A percentile compares a stretch with the other conserved stretches of the same genome.
These are phyloP conservation scores for Candida glaebosa DNA, from an alignment of 805 yeast genomes.

Conservation along the genomic window DNA sequence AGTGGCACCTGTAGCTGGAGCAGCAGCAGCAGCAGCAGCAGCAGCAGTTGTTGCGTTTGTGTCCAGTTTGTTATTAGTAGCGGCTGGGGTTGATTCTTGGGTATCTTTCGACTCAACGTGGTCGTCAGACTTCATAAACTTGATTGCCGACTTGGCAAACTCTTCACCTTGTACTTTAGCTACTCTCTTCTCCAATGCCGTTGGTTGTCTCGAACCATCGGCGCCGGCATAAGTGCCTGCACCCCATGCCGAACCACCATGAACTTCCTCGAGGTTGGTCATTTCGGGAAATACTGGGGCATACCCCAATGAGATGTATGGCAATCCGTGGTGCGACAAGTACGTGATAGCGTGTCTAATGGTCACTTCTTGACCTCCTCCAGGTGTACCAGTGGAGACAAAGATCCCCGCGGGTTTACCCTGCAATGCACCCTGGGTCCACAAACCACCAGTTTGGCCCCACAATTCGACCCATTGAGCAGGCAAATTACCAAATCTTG, in stretches of 20 bases:
- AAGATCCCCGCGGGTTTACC: slow-evolving; percentile 77
- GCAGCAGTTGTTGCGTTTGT: neutral
- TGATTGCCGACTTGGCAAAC: slow-evolving; percentile 35
- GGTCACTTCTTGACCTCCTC: slow-evolving; percentile 82
- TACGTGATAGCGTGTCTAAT: slow-evolving; percentile 54
- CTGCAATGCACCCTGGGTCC: slow-evolving; percentile 66
- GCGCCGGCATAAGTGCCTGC: slow-evolving; percentile 75
- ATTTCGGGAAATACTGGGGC: slow-evolving; percentile 51
- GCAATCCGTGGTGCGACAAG: slow-evolving; percentile 72
- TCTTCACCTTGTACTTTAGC: slow-evolving; percentile 66
- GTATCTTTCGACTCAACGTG: neutral
- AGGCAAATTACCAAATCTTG: slow-evolving; percentile 73
- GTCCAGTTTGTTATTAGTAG: neutral
- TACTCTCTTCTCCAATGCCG: slow-evolving; percentile 58
- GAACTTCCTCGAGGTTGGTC: slow-evolving; percentile 60
- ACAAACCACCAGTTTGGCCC: slow-evolving; percentile 73
- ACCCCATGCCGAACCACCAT: slow-evolving; percentile 87
- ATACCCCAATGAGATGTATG: slow-evolving; percentile 76
- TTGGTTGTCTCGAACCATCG: slow-evolving; percentile 72
- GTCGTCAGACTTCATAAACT: slow-evolving; percentile 9
- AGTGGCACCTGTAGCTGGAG: slow-evolving; percentile 3
- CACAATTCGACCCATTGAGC: slow-evolving; percentile 75
- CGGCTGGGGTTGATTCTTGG: neutral
- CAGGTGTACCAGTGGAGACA: slow-evolving; percentile 66
- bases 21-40: slow-evolving; percentile 3